Conservation (phyloP, 352 stramenopile genomes). For the Globisporangium barbulae region DNA sequence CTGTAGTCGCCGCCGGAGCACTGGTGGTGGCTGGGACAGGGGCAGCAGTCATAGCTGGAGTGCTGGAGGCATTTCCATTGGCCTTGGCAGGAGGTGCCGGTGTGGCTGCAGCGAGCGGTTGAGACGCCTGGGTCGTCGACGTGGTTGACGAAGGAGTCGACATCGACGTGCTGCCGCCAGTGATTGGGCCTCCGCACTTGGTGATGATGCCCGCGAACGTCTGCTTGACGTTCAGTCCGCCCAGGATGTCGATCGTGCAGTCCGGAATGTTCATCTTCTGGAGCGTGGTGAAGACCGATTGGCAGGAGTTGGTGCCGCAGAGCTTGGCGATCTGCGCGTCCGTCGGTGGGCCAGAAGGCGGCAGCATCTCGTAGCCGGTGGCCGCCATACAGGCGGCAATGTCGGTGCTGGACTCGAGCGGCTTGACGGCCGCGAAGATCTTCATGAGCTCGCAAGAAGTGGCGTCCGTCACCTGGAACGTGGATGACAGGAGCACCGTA, state of each 20-base stretch:
- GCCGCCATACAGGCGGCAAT: slow-evolving; percentile 30
- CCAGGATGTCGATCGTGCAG: slow-evolving; percentile 39
- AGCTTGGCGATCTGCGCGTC: slow-evolving; percentile 34
- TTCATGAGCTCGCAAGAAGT: slow-evolving; percentile 34
- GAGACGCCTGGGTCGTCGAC: not conserved
- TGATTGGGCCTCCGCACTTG: slow-evolving; percentile 7
- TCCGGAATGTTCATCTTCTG: slow-evolving; percentile 35
- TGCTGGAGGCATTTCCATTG: not conserved
- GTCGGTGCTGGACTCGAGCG: slow-evolving; percentile 29
- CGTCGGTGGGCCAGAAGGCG: slow-evolving; percentile 21
- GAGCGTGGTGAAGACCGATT: slow-evolving; percentile 25
- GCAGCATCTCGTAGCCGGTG: slow-evolving; percentile 35
- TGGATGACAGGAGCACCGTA: slow-evolving; percentile 12
- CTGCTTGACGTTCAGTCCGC: slow-evolving; percentile 43
- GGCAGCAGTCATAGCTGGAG: not conserved
- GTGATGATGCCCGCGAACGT: slow-evolving; percentile 16
- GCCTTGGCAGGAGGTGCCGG: not conserved
- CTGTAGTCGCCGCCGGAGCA: not conserved
- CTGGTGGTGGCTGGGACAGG: not conserved
- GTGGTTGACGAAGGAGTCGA: not conserved
- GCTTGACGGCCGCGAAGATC: slow-evolving; percentile 32
- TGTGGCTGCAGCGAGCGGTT: slow-evolving; percentile 2
- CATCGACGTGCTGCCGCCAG: not conserved
- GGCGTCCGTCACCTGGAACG: not conserved
- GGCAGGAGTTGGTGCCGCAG: slow-evolving; percentile 22